Conservation (phyloP, 2,329 filamentous ascomycete species). For the Bipolaris cookei region DNA sequence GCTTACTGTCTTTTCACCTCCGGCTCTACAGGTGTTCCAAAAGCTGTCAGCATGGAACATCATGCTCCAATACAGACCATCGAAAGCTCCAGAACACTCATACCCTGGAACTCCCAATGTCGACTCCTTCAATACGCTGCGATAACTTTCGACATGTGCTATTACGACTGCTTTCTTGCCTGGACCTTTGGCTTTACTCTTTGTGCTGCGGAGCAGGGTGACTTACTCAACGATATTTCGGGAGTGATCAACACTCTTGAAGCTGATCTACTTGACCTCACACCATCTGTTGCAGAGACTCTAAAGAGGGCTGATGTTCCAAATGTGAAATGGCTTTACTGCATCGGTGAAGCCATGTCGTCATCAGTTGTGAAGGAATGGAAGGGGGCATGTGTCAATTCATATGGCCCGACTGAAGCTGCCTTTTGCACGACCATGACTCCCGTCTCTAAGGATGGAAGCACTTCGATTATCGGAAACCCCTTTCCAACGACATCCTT, state of each 20-base stretch:
- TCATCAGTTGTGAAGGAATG: constrained; percentile 49
- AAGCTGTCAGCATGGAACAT: constrained; percentile 54
- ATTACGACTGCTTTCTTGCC: constrained; percentile 56
- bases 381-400: constrained; percentile 52
- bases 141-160: constrained; percentile 55
- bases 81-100: constrained; percentile 44
- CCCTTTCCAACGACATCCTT: constrained; percentile 53
- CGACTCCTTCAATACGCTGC: constrained; percentile 54
- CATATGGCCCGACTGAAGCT: constrained; percentile 54
- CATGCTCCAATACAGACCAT: constrained; percentile 51
- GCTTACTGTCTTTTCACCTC: constrained; percentile 55
- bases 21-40: constrained; percentile 53
- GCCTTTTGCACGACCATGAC: constrained; percentile 56
- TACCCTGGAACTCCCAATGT: constrained; percentile 50
- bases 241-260: constrained; percentile 45
- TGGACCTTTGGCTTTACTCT: constrained; percentile 54
- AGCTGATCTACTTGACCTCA: constrained; percentile 51
- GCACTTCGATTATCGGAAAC: constrained; percentile 51
- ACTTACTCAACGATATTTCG: constrained; percentile 49
- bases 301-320: constrained; percentile 44
- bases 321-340: constrained; percentile 52
- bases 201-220: constrained; percentile 48
- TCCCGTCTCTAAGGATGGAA: constrained; percentile 35
- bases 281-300: constrained; percentile 51
- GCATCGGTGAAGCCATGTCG: constrained; percentile 54